Evolutionary conservation across 805 yeast genomes (phyloP).

Genomic region (Wickerhamiella shivajii): DNA sequence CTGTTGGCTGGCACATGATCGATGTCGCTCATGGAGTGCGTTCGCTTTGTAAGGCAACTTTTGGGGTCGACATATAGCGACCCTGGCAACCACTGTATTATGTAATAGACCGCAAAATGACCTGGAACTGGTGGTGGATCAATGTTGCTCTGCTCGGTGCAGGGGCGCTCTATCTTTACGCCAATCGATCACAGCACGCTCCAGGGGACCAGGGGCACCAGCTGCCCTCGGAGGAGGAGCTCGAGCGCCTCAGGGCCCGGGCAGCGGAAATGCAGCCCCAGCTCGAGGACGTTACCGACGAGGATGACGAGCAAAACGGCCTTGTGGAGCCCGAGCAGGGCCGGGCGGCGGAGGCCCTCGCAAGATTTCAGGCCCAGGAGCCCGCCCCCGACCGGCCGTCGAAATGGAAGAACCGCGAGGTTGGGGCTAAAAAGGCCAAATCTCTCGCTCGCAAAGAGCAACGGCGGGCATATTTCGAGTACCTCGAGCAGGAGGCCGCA

Average conservation of each 20-base stretch:
- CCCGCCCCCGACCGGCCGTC: conserved; percentile 9
- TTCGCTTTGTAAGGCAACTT: too few species aligned
- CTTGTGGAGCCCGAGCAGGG: conserved; percentile 10
- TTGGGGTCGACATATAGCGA: too few species aligned
- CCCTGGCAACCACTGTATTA: too few species aligned
- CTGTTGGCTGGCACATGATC: conserved; percentile 2
- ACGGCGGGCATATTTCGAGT: conserved; percentile 24
- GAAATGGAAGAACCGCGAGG: conserved; percentile 19
- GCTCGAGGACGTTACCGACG: conserved; percentile 1
- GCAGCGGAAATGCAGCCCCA: neutral
- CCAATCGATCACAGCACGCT: neutral
- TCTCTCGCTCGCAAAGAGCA: conserved; percentile 23
- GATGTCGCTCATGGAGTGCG: too few species aligned
- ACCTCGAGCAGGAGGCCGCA: conserved; percentile 21
- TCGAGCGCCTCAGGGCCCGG: neutral
- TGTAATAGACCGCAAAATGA: too few species aligned
- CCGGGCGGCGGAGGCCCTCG: conserved; percentile 11
- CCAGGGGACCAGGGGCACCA: too few species aligned
- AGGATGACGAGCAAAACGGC: conserved; percentile 1
- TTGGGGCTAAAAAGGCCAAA: conserved; percentile 24
- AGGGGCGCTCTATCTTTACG: neutral
- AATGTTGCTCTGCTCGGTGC: conserved; percentile 5
- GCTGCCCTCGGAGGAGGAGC: conserved; percentile 4
- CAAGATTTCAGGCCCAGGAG: conserved; percentile 11
- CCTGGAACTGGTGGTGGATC: conserved; percentile 1